Conservation (phyloP, 768 basidiomycete species). For the Hemileccinum impolitum region DNA sequence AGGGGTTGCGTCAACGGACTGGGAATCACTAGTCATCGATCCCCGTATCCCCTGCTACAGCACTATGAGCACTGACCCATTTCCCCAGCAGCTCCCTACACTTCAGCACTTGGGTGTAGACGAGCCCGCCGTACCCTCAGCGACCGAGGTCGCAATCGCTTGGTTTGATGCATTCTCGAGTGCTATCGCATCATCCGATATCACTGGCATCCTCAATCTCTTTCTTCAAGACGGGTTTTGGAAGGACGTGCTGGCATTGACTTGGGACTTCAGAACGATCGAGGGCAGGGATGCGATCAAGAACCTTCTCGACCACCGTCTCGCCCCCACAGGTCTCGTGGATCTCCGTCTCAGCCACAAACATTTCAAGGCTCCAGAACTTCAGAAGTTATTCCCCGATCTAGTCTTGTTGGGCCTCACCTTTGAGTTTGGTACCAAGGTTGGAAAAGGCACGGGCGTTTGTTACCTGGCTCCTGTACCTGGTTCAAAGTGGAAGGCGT, state of each 20-base stretch:
- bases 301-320: slow-evolving; percentile 39
- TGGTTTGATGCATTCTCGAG: slow-evolving; percentile 26
- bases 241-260: slow-evolving; percentile 52
- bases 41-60: neutral
- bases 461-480: slow-evolving; percentile 49
- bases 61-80: slow-evolving; percentile 22
- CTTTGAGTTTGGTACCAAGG: slow-evolving; percentile 51
- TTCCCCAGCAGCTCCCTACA: slow-evolving; percentile 28
- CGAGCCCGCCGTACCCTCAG: slow-evolving; percentile 17
- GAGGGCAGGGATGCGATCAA: slow-evolving; percentile 37
- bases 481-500: slow-evolving; percentile 52
- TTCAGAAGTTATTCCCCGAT: slow-evolving; percentile 49
- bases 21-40: neutral
- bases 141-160: slow-evolving; percentile 17
- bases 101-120: slow-evolving; percentile 24
- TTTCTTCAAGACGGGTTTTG: slow-evolving; percentile 38
- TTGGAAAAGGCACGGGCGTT: slow-evolving; percentile 51
- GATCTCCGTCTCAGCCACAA: slow-evolving; percentile 19
- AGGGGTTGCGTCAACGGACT: too few relatives aligned
- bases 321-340: slow-evolving; percentile 24
- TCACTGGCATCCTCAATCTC: slow-evolving; percentile 20
- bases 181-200: slow-evolving; percentile 18
- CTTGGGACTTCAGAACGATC: slow-evolving; percentile 56
- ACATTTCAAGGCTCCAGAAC: slow-evolving; percentile 23
- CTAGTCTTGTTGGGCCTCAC: slow-evolving; percentile 53